Base-by-base conservation (phyloP, 345 rosid species). In the Citrus inodora region DNA sequence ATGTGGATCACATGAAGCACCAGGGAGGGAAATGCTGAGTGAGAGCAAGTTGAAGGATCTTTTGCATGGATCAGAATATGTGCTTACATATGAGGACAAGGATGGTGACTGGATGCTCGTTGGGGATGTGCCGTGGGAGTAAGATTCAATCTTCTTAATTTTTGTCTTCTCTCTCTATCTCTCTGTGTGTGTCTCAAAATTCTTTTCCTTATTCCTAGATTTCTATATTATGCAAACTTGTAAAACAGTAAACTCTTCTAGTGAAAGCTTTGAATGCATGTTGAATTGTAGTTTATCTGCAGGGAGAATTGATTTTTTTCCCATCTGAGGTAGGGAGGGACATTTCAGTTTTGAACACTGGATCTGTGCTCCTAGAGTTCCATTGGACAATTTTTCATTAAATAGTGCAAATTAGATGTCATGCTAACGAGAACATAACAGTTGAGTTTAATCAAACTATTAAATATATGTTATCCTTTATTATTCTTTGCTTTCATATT, bases 81-180 rank as follows among this genome's bases (percentile, higher is more conserved):
- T 93, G 37, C 92, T 93, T 48, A 93, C 98, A 2, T 94, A 92
- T 11, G 94, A 94, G 86, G 98, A 94, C 79, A 94, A 92, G 84
- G 98, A 94, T 22, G 88, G 94, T 21, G 98, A 94, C 62, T 94
- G 95, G 97, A 93, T 93, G 97, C 97, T 94, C 6, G 98, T 94
- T 24, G 98, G 98, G 28, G 97, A 94, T 90, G 98, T 94, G n/a
- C 98, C 98, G 4, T 94, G 98, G 98, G 92, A 85, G 98, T 94
- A 88, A 90, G 97, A 81, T 80, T 82, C 75, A 6, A 70, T 42
- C 22, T 28, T 42, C 78, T 78, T 32, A 22, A 28, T 61, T 28
- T 65, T 3, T 2, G 16, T 58, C 19, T 22, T 67, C 69, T 30
- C 33, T 53, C 48, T 28, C 4, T 30, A 42, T 40, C 32, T 22